Conservation (phyloP, 2,329 filamentous ascomycete species). For the Xylaria sp. region DNA sequence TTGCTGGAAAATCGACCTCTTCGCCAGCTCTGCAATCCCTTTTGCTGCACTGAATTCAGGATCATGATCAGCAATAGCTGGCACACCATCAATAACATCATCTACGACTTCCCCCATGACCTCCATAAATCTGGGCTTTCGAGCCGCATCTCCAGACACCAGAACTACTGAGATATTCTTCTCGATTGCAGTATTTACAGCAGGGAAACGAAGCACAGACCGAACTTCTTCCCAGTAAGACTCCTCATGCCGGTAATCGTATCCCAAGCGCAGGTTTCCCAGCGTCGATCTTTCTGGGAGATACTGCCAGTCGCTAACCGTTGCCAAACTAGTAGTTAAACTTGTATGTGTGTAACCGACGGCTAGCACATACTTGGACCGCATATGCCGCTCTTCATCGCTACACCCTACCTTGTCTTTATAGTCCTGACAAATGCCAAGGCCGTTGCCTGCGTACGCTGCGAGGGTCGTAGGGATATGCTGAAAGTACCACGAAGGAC, state of each 20-base stretch:
- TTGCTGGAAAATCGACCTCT: conserved; percentile 22
- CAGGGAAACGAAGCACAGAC: conserved; percentile 30
- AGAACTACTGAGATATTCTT: conserved; percentile 30
- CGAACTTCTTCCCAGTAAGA: conserved; percentile 26
- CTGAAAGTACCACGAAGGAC: not conserved
- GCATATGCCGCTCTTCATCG: not conserved
- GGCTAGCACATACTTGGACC: not conserved
- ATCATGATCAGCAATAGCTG: conserved; percentile 24
- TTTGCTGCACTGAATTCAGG: conserved; percentile 30
- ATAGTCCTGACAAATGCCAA: not conserved
- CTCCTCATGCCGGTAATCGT: conserved; percentile 19
- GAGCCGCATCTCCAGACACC: conserved; percentile 27
- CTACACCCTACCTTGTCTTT: not conserved
- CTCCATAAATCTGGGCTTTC: conserved; percentile 22
- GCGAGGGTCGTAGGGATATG: not conserved
- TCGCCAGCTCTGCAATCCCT: conserved; percentile 31
- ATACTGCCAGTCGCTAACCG: not conserved
- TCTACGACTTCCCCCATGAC: conserved; percentile 24
- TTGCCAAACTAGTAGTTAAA: not conserved
- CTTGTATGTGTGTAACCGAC: not conserved
- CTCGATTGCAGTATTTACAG: conserved; percentile 13
- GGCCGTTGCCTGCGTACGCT: not conserved
- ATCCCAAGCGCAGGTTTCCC: conserved; percentile 15
- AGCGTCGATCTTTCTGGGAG: not conserved
- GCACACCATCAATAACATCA: conserved; percentile 17